Evolutionary conservation across 208 protist genomes (phyloP).

Genomic region (Trypanosoma theileri): DNA sequence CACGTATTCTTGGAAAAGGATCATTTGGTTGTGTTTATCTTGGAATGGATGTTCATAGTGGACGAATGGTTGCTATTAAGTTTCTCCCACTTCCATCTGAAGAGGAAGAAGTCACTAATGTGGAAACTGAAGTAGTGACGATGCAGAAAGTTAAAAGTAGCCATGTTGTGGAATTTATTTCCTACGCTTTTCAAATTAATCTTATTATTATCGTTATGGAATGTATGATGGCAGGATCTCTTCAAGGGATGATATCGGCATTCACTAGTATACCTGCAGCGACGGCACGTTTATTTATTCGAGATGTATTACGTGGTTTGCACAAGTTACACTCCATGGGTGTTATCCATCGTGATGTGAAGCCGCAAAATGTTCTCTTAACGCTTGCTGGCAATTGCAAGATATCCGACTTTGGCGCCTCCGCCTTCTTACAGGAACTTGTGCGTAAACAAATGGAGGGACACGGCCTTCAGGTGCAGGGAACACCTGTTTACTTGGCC

Average conservation of each 20-base stretch:
- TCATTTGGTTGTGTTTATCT: constrained; percentile 87
- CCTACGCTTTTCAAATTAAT: constrained; percentile 71
- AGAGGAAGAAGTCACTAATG: constrained; percentile 47
- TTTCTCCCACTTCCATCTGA: constrained; percentile 77
- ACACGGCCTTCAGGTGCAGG: constrained; percentile 43
- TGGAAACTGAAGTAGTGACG: constrained; percentile 83
- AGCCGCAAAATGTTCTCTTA: constrained; percentile 91
- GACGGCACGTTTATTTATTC: constrained; percentile 75
- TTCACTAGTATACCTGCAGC: constrained; percentile 71
- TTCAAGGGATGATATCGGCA: constrained; percentile 72
- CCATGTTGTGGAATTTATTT: constrained; percentile 87
- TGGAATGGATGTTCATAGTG: constrained; percentile 82
- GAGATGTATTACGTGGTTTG: constrained; percentile 80
- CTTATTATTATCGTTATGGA: constrained; percentile 89
- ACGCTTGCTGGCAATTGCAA: constrained; percentile 81
- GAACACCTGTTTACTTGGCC: constrained; percentile 88
- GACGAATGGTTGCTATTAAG: constrained; percentile 83
- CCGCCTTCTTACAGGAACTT: constrained; percentile 69
- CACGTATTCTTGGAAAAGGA: constrained; percentile 79
- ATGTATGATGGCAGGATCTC: constrained; percentile 86
- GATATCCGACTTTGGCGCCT: constrained; percentile 92
- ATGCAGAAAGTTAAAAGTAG: constrained; percentile 82
- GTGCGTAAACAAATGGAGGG: constrained; percentile 56
- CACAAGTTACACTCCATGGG: constrained; percentile 81
- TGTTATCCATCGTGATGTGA: constrained; percentile 90